Conservation (phyloP, 345 rosid species). For the Anastatica hierochuntica region DNA sequence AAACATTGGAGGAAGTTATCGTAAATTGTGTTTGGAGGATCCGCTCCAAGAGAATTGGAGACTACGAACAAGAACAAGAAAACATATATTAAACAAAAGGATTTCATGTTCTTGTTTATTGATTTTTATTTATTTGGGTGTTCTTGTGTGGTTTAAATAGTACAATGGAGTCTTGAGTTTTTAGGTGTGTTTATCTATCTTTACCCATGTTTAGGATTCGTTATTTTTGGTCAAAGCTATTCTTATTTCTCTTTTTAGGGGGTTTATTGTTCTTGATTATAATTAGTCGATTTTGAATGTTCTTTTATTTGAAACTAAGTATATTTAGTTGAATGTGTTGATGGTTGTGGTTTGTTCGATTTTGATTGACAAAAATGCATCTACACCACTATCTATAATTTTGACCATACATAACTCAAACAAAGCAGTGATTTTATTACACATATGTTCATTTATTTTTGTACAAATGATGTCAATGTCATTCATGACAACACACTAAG, state of each 20-base stretch:
- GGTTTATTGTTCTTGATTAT: not conserved
- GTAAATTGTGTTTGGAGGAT: constrained; percentile 18
- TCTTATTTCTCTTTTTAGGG: too few relatives aligned
- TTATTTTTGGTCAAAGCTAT: not conserved
- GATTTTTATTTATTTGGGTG: not conserved
- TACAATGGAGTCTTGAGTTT: not conserved
- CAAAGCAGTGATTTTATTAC: too few relatives aligned
- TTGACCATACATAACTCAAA: too few relatives aligned
- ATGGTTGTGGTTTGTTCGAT: too few relatives aligned
- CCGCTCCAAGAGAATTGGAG: constrained; percentile 9
- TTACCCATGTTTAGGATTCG: not conserved
- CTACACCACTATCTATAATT: too few relatives aligned
- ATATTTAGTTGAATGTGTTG: too few relatives aligned
- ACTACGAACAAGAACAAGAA: not conserved
- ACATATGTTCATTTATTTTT: too few relatives aligned
- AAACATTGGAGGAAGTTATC: constrained; percentile 38
- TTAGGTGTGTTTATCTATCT: not conserved
- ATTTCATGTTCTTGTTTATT: constrained; percentile 3
- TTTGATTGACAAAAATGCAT: too few relatives aligned
- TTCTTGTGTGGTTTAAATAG: not conserved
- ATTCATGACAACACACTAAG: too few relatives aligned
- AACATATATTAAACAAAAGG: not conserved
- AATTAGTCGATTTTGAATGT: not conserved
- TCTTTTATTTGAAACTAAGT: too few relatives aligned
- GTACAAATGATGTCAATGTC: too few relatives aligned